Conservation (phyloP, 1,284 basidiomycete genomes). For the Psilocybe mexicana region DNA sequence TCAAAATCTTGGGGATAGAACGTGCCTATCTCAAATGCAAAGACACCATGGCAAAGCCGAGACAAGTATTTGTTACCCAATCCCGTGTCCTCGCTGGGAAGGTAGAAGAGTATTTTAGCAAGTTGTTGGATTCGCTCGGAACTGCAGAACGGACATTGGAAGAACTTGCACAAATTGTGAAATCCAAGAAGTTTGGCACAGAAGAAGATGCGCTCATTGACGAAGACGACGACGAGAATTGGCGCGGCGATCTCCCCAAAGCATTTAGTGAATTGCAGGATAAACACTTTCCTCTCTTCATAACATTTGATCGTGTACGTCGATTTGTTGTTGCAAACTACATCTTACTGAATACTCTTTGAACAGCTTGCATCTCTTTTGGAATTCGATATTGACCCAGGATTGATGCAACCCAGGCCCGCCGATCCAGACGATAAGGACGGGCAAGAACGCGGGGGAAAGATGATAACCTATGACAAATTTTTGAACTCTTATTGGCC, state of each 20-base stretch:
- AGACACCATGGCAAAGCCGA: conserved; percentile 41
- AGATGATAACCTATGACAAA: conserved; percentile 40
- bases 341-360: conserved; percentile 34
- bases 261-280: conserved; percentile 59
- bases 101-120: conserved; percentile 66
- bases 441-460: background rate
- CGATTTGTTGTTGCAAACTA: background rate
- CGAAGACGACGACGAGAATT: conserved; percentile 49
- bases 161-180: conserved; percentile 45
- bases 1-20: conserved; percentile 74
- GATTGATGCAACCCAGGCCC: background rate
- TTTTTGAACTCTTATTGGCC: conserved; percentile 65
- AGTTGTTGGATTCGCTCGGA: conserved; percentile 49
- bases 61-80: conserved; percentile 76
- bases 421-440: background rate
- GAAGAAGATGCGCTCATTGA: conserved; percentile 45
- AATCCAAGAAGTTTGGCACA: conserved; percentile 25
- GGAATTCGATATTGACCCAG: conserved; percentile 35
- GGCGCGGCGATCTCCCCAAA: conserved; percentile 50
- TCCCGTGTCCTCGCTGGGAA: conserved; percentile 65
- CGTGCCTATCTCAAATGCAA: conserved; percentile 44
- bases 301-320: conserved; percentile 63
- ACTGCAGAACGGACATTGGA: conserved; percentile 39
- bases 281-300: conserved; percentile 69
- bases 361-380: conserved; percentile 30